Evolutionary conservation across 2,329 filamentous ascomycete genomes (phyloP), one percentile per base, ranked within the genome.

Genomic region (Mycosphaerella arachidis): DNA sequence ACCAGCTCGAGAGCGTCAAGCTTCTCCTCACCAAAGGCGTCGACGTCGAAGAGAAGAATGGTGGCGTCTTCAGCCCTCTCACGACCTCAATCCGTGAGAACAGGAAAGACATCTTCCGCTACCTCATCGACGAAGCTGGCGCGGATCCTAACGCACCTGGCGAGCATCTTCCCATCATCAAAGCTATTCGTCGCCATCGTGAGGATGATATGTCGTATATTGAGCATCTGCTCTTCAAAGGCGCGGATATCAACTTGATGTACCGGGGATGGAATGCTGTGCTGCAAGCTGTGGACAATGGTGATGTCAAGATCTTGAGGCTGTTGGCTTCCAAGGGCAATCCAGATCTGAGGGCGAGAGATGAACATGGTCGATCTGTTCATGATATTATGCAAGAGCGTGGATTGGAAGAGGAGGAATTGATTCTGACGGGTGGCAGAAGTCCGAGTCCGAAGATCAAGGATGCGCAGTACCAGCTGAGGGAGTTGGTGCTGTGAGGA

Each of bases 131-230:
- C 53, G 55, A 61, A 43, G 85, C 81, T 1, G 81, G 81, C 8
- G 86, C 86, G 0, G 84, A 89, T 67, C 80, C 85, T 48, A 89
- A 89, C 69, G 78, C 83, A 0, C 86, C 87, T 0, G 87, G 87
- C 20, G 87, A 90, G 76, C 87, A 90, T 72, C 75, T 90, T 10
- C 87, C 87, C 7, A 81, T 90, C 56, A 86, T 90, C 71, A 90
- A 89, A 73, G 84, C 87, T 1, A 79, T 90, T 48, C 81, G 86
- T 3, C 78, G 84, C 24, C 82, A 82, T 66, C 77, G 81, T 56
- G 78, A 79, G 8, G 77, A 79, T 35, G 82, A 88, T 65, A 80
- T 82, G 0, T 81, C 84, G 45, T 83, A 87, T 57, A 78, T 89
- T 33, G 81, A 86, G 71, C 77, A 86, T 74, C 77, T 90, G 6